These are phyloP conservation scores for Rhynchospora pubera DNA, from an alignment of 176 grass and related monocot species.

Conservation along the genomic window DNA sequence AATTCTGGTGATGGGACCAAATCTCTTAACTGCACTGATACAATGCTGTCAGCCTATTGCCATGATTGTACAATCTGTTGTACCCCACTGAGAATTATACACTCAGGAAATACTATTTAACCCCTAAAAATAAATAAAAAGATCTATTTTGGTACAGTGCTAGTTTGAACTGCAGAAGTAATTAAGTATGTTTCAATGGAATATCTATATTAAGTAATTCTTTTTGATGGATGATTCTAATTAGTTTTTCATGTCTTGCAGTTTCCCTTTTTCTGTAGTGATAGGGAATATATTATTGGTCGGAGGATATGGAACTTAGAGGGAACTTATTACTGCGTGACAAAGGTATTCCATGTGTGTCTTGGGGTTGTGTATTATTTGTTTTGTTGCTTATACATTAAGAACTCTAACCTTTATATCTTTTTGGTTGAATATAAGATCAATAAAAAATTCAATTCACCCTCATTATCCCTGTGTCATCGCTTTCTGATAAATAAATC, in stretches of 20 bases:
- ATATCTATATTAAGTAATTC: not conserved
- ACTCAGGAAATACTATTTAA: not conserved
- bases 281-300: slow-evolving; percentile 86
- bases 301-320: slow-evolving; percentile 81
- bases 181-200: not conserved
- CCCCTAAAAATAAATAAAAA: not conserved
- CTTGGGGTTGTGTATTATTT: not conserved
- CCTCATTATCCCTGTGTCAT: no score
- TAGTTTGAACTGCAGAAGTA: not conserved
- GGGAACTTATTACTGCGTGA: slow-evolving; percentile 60
- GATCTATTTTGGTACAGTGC: not conserved
- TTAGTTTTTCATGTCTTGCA: slow-evolving; percentile 22
- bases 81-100: not conserved
- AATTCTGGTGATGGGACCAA: not conserved
- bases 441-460: no score
- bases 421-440: no score
- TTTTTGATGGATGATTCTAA: not conserved
- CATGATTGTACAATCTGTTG: not conserved
- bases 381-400: not conserved
- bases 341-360: slow-evolving; percentile 45
- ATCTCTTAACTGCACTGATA: not conserved
- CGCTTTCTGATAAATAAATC: not conserved
- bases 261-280: slow-evolving; percentile 96
- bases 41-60: not conserved
- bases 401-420: not conserved